A percentile compares a stretch with the other conserved stretches of the same genome.
phyloP scores from a whole-genome alignment of 495 filamentous ascomycete genomes.

The Pseudoneurospora amorphoporcata region DNA sequence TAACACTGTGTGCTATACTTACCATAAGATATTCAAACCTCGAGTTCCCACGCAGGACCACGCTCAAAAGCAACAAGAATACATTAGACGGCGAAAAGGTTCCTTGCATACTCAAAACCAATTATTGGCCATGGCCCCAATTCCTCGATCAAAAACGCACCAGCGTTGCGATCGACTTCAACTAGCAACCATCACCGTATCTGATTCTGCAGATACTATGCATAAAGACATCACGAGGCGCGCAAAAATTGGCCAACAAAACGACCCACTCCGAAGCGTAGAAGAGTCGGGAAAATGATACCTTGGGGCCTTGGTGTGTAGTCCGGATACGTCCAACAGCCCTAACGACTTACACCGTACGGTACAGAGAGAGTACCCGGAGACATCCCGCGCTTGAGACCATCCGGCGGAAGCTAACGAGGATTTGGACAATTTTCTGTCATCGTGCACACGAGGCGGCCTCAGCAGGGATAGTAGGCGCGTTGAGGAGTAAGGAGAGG shows the following conservation, averaged over 20 bases:
- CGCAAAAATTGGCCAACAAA: not conserved
- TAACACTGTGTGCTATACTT: not conserved
- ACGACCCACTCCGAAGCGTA: not conserved
- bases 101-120: not conserved
- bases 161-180: not conserved
- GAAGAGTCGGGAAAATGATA: not conserved
- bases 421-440: not conserved
- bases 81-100: not conserved
- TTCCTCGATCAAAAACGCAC: not conserved
- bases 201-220: constrained; percentile 2
- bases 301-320: not conserved
- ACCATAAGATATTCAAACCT: not conserved
- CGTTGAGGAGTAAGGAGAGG: not conserved
- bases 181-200: not conserved
- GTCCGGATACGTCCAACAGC: not conserved
- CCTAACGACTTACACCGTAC: not conserved
- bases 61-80: not conserved
- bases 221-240: constrained; percentile 2
- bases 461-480: not conserved
- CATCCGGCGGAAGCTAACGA: not conserved
- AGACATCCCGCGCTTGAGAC: not conserved
- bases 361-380: not conserved
- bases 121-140: not conserved
- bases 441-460: not conserved
- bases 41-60: not conserved